Evolutionary conservation across 345 rosid species (phyloP), one percentile per base, ranked within the genome.

Genomic region (Pelargonium nanum): DNA sequence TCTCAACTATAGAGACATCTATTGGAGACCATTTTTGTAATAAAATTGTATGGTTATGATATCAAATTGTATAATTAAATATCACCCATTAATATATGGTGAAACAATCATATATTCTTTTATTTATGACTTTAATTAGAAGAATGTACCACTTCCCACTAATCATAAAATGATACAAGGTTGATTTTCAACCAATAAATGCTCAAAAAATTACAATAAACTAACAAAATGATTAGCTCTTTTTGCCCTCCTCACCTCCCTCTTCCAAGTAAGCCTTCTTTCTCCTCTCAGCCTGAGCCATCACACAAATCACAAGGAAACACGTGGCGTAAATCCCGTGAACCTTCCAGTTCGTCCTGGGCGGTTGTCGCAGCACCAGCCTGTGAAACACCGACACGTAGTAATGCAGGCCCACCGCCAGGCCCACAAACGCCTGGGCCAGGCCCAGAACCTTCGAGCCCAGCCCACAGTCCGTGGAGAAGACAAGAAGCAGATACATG

Each of bases 181-280:
- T 34, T 34, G 45, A 34, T 34, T 34, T 10, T 34, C 45, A 9
- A 34, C 45, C 45, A 34, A 34, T 3, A 34, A 34, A 34, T 34
- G 6, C 13, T 1, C 12, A 9, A 34, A 5, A 5, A 34, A 34
- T 34, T 34, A 5, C 45, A 34, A 34, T 4, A 34, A 34, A 34
- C 12, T 34, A 4, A 34, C 12, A 34, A 9, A 4, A 32, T 34
- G 9, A 21, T 79, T 62, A 92, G 26, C 81, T 90, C 73, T 85
- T 83, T 87, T 93, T 93, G n/a, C 90, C 93, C 63, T 90, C 99
- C 56, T 83, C 95, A 20, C 92, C 97, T 1, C 92, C 85, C n/a
- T 86, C 96, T 74, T 81, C 89, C 79, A 84, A 55, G 69, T 89
- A 94, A 59, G 92, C 85, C 72, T 90, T 94, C 87, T 94, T 94